A percentile compares a stretch with the other conserved stretches of the same genome.
Conservation (phyloP, 768 basidiomycete species). For the Kwoniella mangroviensis region DNA sequence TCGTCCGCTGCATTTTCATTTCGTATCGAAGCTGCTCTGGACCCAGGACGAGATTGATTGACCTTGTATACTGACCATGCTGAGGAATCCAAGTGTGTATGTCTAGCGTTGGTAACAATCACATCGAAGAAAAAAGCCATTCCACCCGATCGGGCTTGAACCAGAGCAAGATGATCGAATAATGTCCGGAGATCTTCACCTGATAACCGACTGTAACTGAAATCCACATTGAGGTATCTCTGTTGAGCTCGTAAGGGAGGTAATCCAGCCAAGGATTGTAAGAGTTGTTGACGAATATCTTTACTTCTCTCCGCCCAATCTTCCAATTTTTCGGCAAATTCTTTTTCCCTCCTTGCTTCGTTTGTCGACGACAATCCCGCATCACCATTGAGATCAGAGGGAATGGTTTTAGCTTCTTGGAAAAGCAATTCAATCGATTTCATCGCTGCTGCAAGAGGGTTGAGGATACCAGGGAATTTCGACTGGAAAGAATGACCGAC, state of each 20-base stretch:
- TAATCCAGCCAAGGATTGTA: constrained; percentile 42
- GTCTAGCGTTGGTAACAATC: constrained; percentile 44
- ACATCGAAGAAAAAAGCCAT: constrained; percentile 56
- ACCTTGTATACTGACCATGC: constrained; percentile 43
- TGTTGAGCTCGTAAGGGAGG: constrained; percentile 47
- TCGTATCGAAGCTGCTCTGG: constrained; percentile 43
- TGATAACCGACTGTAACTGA: constrained; percentile 47
- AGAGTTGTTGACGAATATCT: constrained; percentile 36
- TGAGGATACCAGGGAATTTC: constrained; percentile 43
- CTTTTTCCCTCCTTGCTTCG: constrained; percentile 14
- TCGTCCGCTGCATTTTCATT: constrained; percentile 14
- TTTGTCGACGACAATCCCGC: constrained; percentile 5
- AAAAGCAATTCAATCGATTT: constrained; percentile 42
- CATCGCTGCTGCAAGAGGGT: constrained; percentile 37
- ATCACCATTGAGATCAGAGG: not conserved
- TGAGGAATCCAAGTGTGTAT: constrained; percentile 51
- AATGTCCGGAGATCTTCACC: constrained; percentile 47
- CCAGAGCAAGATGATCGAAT: constrained; percentile 37
- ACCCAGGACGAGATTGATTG: constrained; percentile 31
- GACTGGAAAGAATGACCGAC: constrained; percentile 45
- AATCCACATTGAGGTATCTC: constrained; percentile 48
- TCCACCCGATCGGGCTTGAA: constrained; percentile 51
- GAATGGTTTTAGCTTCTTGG: constrained; percentile 15
- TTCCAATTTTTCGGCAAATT: constrained; percentile 22
- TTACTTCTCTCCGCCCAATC: constrained; percentile 44